Conservation (phyloP, 495 filamentous ascomycete species). For the Hyaloscypha bicolor region DNA sequence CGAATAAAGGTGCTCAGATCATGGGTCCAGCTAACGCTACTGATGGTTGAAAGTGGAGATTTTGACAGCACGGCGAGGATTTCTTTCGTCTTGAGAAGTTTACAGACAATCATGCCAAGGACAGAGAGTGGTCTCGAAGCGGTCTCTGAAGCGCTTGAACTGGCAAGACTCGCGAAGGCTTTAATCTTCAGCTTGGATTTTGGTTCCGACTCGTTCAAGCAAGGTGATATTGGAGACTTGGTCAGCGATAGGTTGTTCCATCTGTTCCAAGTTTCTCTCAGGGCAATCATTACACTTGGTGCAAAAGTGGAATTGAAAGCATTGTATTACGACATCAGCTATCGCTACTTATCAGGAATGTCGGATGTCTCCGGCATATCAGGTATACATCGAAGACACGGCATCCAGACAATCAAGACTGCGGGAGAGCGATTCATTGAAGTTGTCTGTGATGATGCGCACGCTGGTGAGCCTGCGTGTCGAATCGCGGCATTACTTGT, state of each 20-base stretch:
- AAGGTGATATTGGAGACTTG: conserved; percentile 63
- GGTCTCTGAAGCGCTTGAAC: conserved; percentile 64
- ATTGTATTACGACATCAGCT: conserved; percentile 84
- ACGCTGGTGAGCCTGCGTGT: conserved; percentile 76
- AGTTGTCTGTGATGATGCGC: conserved; percentile 90
- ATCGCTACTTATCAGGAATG: conserved; percentile 78
- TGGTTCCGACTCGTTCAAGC: conserved; percentile 43
- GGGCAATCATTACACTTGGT: conserved; percentile 70
- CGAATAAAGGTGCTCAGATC: conserved; percentile 67
- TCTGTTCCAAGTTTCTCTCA: conserved; percentile 81
- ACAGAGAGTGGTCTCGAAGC: conserved; percentile 71
- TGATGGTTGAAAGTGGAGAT: conserved; percentile 77
- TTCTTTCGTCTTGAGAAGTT: conserved; percentile 76
- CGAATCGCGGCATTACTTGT: conserved; percentile 79
- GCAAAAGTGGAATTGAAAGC: conserved; percentile 73
- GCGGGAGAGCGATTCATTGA: conserved; percentile 80
- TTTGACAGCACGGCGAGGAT: conserved; percentile 67
- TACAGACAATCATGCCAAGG: conserved; percentile 85
- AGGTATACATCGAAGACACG: conserved; percentile 49
- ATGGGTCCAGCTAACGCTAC: conserved; percentile 79
- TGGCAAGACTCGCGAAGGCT: conserved; percentile 76
- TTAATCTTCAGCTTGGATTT: conserved; percentile 75
- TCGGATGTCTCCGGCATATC: conserved; percentile 49
- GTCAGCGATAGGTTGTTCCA: conserved; percentile 89
- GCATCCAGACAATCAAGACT: conserved; percentile 71